Percentiles rank a stretch among this genome's conserved stretches.
phyloP scores from a whole-genome alignment of 371 early-diverging fungal genomes.

The Mucor velutinosus region DNA sequence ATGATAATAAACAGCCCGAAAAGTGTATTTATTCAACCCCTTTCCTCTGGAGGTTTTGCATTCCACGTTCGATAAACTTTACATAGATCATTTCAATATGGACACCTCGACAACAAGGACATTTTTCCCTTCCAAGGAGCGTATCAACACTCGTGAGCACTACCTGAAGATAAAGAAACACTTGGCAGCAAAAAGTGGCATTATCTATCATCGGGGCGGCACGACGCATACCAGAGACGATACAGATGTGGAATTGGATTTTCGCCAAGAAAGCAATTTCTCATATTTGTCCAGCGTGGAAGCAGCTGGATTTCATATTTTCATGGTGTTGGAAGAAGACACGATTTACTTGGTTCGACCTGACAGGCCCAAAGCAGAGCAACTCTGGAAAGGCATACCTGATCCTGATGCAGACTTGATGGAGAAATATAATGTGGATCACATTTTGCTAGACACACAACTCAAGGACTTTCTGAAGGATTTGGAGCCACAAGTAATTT shows the following conservation, averaged over 20 bases:
- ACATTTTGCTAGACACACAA: slow-evolving; percentile 34
- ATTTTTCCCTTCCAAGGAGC: neutral
- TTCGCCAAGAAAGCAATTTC: slow-evolving; percentile 62
- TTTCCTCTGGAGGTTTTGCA: too few relatives aligned
- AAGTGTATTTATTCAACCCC: too few relatives aligned
- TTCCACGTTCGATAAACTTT: too few relatives aligned
- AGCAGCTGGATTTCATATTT: slow-evolving; percentile 54
- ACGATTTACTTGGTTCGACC: slow-evolving; percentile 52
- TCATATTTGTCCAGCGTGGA: slow-evolving; percentile 60
- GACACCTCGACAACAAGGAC: neutral
- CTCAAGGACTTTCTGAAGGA: slow-evolving; percentile 27
- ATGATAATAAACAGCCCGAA: too few relatives aligned
- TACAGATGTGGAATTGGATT: slow-evolving; percentile 57
- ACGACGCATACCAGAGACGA: slow-evolving; percentile 39
- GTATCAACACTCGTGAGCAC: slow-evolving; percentile 1
- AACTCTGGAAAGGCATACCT: slow-evolving; percentile 58
- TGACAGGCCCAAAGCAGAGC: slow-evolving; percentile 36
- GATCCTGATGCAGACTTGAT: slow-evolving; percentile 38
- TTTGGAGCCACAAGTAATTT: slow-evolving; percentile 35
- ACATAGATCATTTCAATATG: too few relatives aligned
- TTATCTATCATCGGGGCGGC: slow-evolving; percentile 45
- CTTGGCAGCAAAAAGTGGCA: slow-evolving; percentile 6
- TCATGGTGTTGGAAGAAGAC: slow-evolving; percentile 39
- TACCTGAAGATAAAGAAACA: slow-evolving; percentile 15
- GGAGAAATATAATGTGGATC: slow-evolving; percentile 54